Conservation (phyloP, 75 land plant genomes). For the Cunninghamia lanceolata region DNA sequence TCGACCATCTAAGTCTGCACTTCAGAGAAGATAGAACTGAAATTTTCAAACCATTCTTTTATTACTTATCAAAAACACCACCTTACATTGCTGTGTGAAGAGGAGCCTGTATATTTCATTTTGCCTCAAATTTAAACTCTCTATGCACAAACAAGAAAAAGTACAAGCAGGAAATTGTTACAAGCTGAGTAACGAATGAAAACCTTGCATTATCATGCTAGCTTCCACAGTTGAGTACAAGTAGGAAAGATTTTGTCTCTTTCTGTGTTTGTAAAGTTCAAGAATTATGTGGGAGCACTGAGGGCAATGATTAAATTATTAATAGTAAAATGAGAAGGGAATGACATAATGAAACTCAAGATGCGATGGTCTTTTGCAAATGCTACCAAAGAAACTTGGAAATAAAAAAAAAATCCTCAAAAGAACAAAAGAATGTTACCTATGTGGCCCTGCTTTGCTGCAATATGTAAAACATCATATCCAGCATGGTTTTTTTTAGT, state of each 20-base stretch:
- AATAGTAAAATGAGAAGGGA: neutral
- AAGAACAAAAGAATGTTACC: conserved; percentile 27
- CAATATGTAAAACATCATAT: conserved; percentile 54
- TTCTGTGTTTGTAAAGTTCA: neutral
- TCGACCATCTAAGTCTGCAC: neutral
- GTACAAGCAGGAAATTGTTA: neutral
- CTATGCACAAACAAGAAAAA: neutral
- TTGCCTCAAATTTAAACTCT: neutral
- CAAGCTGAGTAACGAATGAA: neutral
- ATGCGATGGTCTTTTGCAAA: neutral
- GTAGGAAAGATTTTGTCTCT: neutral
- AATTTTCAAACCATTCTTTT: neutral
- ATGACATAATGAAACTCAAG: neutral
- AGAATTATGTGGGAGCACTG: neutral
- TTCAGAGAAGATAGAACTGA: neutral
- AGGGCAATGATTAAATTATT: neutral
- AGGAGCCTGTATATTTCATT: neutral
- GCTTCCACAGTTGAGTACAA: neutral
- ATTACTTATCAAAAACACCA: neutral
- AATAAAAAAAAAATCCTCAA: neutral
- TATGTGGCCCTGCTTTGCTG: conserved; percentile 54
- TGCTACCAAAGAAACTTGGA: neutral
- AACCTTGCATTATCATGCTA: neutral
- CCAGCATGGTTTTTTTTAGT: conserved; percentile 41
- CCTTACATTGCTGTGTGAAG: neutral